These are phyloP conservation scores for Solanum hybrid DNA, from an alignment of 305 asterid genomes.

Conservation along the genomic window DNA sequence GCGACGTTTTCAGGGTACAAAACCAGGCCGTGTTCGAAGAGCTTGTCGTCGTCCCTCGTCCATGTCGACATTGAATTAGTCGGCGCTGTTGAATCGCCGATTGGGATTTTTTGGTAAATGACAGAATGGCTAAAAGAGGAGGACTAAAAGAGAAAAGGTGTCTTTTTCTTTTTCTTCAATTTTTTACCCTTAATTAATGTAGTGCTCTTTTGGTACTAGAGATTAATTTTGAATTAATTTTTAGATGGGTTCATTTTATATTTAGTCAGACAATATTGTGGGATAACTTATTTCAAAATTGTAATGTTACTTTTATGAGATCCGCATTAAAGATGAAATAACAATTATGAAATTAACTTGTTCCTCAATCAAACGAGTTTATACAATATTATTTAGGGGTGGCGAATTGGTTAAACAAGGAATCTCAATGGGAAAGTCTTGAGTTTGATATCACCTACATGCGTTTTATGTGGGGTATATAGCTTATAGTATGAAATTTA, in stretches of 20 bases:
- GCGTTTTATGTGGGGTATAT: background rate
- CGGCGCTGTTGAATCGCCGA: background rate
- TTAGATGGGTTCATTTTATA: background rate
- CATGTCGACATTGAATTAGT: slow-evolving; percentile 21
- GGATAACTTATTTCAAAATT: background rate
- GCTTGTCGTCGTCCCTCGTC: slow-evolving; percentile 52
- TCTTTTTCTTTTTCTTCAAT: background rate
- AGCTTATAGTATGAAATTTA: background rate
- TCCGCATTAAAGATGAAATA: too few relatives aligned
- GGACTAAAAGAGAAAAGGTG: background rate
- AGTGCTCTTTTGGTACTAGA: background rate
- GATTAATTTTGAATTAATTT: background rate
- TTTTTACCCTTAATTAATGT: background rate
- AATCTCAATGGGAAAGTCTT: background rate
- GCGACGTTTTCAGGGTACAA: slow-evolving; percentile 36
- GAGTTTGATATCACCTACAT: background rate
- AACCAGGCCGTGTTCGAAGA: slow-evolving; percentile 56
- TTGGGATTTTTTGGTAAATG: background rate
- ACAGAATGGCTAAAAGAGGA: background rate
- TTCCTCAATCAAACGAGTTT: too few relatives aligned
- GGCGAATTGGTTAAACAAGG: background rate
- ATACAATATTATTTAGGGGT: background rate
- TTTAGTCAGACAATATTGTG: background rate
- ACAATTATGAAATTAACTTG: background rate
- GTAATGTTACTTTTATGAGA: background rate